Percentiles rank a stretch among this genome's conserved stretches.
Evolutionary conservation across 2,329 filamentous ascomycete genomes (phyloP).

Genomic region (Neurospora crassa): DNA sequence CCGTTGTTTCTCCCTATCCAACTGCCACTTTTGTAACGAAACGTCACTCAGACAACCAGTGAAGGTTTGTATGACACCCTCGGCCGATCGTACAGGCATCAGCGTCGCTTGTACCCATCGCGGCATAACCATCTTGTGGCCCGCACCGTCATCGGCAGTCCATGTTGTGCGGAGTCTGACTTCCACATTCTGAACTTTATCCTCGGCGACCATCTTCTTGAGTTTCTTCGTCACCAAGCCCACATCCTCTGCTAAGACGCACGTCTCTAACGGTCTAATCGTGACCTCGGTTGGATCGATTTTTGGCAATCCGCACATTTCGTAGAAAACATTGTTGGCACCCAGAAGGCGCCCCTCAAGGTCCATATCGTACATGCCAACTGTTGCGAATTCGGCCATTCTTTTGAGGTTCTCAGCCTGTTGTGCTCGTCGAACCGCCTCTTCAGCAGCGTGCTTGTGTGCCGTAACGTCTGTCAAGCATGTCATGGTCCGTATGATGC

Average conservation of each 20-base stretch:
- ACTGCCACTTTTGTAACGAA: slow-evolving; percentile 40
- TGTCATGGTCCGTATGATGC: slow-evolving; percentile 34
- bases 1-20: slow-evolving; percentile 37
- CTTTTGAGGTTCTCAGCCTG: slow-evolving; percentile 44
- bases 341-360: slow-evolving; percentile 38
- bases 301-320: slow-evolving; percentile 39
- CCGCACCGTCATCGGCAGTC: slow-evolving; percentile 34
- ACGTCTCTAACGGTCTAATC: slow-evolving; percentile 35
- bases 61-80: slow-evolving; percentile 37
- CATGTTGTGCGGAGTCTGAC: slow-evolving; percentile 38
- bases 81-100: slow-evolving; percentile 37
- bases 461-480: slow-evolving; percentile 42
- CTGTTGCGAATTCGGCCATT: slow-evolving; percentile 44
- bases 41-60: slow-evolving; percentile 41
- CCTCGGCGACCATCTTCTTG: slow-evolving; percentile 28
- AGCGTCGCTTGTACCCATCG: slow-evolving; percentile 41
- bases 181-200: slow-evolving; percentile 36
- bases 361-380: slow-evolving; percentile 46
- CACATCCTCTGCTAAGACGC: slow-evolving; percentile 36
- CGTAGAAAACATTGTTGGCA: slow-evolving; percentile 44
- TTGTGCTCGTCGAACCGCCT: slow-evolving; percentile 38
- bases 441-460: slow-evolving; percentile 39
- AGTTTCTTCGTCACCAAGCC: slow-evolving; percentile 30
- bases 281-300: slow-evolving; percentile 28
- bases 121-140: slow-evolving; percentile 33